A percentile compares a stretch with the other conserved stretches of the same genome.
These are phyloP conservation scores for Aspergillus nanangensis DNA, from an alignment of 495 filamentous ascomycete species.

Conservation along the genomic window DNA sequence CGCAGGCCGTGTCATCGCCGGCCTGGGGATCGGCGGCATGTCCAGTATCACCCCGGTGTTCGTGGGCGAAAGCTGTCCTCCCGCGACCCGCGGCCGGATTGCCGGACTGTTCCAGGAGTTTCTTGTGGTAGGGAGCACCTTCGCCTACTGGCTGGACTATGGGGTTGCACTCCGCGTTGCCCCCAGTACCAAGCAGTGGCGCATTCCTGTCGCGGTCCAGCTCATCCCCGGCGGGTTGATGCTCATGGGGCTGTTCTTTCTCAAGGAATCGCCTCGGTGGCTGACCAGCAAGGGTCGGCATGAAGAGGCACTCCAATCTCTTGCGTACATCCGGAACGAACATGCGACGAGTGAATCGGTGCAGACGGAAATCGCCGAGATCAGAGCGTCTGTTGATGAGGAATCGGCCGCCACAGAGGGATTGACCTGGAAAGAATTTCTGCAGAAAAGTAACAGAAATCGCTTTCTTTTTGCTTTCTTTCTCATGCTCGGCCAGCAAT, in stretches of 20 bases:
- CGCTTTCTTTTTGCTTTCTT: constrained; percentile 40
- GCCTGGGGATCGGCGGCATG: constrained; percentile 41
- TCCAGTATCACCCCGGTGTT: constrained; percentile 47
- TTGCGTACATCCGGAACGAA: constrained; percentile 43
- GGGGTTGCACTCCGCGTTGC: constrained; percentile 40
- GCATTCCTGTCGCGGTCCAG: constrained; percentile 50
- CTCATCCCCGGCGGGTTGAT: constrained; percentile 48
- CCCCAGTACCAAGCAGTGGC: constrained; percentile 45
- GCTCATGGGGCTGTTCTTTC: constrained; percentile 44
- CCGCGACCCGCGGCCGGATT: constrained; percentile 39
- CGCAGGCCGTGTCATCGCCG: constrained; percentile 38
- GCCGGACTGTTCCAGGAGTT: constrained; percentile 38
- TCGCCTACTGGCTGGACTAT: constrained; percentile 50
- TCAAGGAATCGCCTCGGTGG: constrained; percentile 55
- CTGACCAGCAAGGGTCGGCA: constrained; percentile 41
- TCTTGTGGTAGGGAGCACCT: constrained; percentile 22
- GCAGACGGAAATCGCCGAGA: constrained; percentile 61
- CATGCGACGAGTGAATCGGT: constrained; percentile 30
- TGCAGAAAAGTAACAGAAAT: constrained; percentile 33
- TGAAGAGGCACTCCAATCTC: constrained; percentile 39
- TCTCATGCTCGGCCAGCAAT: constrained; percentile 52
- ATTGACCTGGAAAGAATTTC: constrained; percentile 35
- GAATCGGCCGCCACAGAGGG: constrained; percentile 39
- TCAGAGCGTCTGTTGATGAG: constrained; percentile 36
- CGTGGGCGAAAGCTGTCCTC: constrained; percentile 43